A percentile compares a stretch with the other conserved stretches of the same genome.
phyloP scores from a whole-genome alignment of 2,329 filamentous ascomycete genomes.

The Pseudogymnoascus destructans region DNA sequence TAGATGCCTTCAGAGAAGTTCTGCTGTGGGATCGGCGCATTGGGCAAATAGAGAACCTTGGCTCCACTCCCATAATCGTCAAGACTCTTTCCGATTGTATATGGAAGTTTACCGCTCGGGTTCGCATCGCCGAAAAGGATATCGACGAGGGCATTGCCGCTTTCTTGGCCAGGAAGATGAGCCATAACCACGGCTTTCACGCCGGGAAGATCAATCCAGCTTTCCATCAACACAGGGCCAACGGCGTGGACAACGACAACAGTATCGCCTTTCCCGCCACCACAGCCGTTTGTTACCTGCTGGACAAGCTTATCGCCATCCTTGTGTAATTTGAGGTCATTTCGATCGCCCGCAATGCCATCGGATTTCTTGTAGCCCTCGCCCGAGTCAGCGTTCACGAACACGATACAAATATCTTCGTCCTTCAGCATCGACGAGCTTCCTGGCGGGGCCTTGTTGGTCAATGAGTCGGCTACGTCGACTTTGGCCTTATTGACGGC shows the following conservation, averaged over 20 bases:
- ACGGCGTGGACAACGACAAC: constrained; percentile 83
- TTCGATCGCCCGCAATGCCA: constrained; percentile 65
- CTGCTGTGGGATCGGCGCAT: constrained; percentile 70
- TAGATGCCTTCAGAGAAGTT: constrained; percentile 74
- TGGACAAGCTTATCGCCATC: constrained; percentile 63
- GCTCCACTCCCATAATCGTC: constrained; percentile 65
- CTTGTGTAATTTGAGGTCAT: constrained; percentile 62
- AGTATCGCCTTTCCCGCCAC: constrained; percentile 49
- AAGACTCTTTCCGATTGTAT: constrained; percentile 65
- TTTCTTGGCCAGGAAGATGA: constrained; percentile 80
- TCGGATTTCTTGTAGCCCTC: constrained; percentile 58
- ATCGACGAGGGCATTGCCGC: constrained; percentile 67
- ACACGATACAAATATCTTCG: constrained; percentile 73
- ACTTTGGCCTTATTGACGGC: constrained; percentile 49
- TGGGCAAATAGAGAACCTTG: constrained; percentile 55
- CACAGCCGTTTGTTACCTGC: constrained; percentile 54
- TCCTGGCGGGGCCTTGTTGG: constrained; percentile 44
- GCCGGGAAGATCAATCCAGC: constrained; percentile 63
- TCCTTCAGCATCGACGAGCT: constrained; percentile 25
- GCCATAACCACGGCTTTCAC: constrained; percentile 71
- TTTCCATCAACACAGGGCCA: constrained; percentile 67
- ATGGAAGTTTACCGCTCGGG: constrained; percentile 71
- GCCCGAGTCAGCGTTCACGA: constrained; percentile 71
- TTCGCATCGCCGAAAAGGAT: constrained; percentile 68
- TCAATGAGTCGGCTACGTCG: constrained; percentile 44